Base-by-base conservation (phyloP, 1,139 yeast genomes). In the Yamadazyma sp. region DNA sequence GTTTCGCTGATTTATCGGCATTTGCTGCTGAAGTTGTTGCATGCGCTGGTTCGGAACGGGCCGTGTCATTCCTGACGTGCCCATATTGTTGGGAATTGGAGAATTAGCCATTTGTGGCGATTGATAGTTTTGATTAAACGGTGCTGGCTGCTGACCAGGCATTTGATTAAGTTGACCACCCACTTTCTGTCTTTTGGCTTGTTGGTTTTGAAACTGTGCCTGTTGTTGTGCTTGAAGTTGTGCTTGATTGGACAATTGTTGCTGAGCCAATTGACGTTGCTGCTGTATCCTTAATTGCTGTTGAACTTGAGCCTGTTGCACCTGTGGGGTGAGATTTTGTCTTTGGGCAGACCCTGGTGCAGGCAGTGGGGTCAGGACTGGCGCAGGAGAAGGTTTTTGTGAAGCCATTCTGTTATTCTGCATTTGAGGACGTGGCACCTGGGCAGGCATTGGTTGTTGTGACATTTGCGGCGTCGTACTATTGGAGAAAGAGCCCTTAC, bases 11-110 rank as follows among this genome's bases (percentile, higher is more conserved):
- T 61, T 20, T 26, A 44, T 35, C 1, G 50, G 51, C 43, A 48
- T 44, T 41, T 45, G 64, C 58, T 33, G 67, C 60, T 37, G 69
- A 18, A 48, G 36, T 31, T 50, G 53, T 34, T 48, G 52, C 48
- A 50, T 47, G 35, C 53, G 42, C 24, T 39, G 44, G 32, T 43
- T 50, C 13, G 45, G 44, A 18, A 34, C 43, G 24, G 35, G 39
- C 24, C 46, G 45, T 10, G 47, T 47, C 52, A 51, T 46, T 2
- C 45, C 50, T 4, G 53, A 54, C 4, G 47, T 47, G 6, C 50
- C 52, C 43, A 45, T 41, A 30, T 39, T 42, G 15, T 39, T 28
- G 3, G 49, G 39, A 28, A 42, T 48, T 3, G 45, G 37, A 6
- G 42, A 31, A 30, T 39, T 41, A 18, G 39, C 42, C 42, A 42